Base-by-base conservation (phyloP, 2,329 filamentous ascomycete genomes). In the Monosporascus cannonballus region DNA sequence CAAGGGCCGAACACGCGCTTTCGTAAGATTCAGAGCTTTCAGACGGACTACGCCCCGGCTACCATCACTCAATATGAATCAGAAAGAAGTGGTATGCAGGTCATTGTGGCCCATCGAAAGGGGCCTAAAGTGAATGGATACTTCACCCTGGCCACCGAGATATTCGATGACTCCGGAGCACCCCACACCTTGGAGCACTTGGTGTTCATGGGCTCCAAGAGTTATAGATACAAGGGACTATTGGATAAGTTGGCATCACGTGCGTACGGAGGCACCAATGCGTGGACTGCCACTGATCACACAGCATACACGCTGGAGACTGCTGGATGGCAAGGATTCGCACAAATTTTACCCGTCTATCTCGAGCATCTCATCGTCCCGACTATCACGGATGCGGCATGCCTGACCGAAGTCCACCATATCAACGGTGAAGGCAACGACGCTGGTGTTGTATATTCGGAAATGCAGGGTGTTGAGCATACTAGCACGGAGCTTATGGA, bases 391-490 rank as follows among this genome's bases (percentile, higher is more conserved):
- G 93, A 99, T 69, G 88, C 92, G 52, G 90, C 85, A 11, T 96
- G 95, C 67, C 87, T 93, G 59, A 99, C 94, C 3, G 94, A 99
- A 70, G 94, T 99, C 2, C 91, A 96, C 73, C 94, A 99, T 68
- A 83, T 99, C 51, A 90, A 99, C 66, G 93, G 90, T 17, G 84
- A 89, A 60, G 94, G 94, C 52, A 88, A 97, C 58, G 94, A 99
- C 78, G 94, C 94, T 42, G 94, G 91, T 57, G 92, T 96, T 1
- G 94, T 99, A 8, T 99, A 99, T 71, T 96, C 93, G 0, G 94
- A 99, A 72, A 99, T 99, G 94, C 94, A 99, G 71, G 94, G 86
- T 24, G 85, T 96, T 2, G 89, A 97, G 67, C 96, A 96, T 66
- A 86, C 84, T 50, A 85, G 88, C 59, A 77, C 79, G 7, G 90